A percentile compares a stretch with the other conserved stretches of the same genome.
phyloP scores from a whole-genome alignment of 495 filamentous ascomycete genomes.

The Tuber calosporum region DNA sequence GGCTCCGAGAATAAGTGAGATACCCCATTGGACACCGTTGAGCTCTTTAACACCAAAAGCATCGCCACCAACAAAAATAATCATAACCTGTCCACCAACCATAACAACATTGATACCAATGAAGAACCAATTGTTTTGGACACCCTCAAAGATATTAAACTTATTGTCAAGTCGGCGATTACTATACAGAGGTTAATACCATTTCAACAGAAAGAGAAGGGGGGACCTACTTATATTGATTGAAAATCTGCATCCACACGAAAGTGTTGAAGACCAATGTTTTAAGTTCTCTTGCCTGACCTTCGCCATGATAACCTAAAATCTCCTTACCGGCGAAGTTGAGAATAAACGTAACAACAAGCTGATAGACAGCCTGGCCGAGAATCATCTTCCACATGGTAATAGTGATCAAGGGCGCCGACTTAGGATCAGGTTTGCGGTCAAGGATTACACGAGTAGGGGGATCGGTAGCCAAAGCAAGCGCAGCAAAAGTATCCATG shows the following conservation, averaged over 20 bases:
- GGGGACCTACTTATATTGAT: conserved; percentile 59
- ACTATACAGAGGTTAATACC: conserved; percentile 37
- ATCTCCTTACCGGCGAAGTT: conserved; percentile 65
- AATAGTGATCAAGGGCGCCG: conserved; percentile 64
- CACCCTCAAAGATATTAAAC: conserved; percentile 83
- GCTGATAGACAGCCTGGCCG: conserved; percentile 74
- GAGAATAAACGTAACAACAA: conserved; percentile 68
- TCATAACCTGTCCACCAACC: conserved; percentile 70
- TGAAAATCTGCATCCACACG: conserved; percentile 95
- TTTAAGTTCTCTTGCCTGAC: conserved; percentile 46
- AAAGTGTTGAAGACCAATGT: conserved; percentile 87
- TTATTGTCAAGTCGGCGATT: conserved; percentile 80
- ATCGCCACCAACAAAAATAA: conserved; percentile 66
- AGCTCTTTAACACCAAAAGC: conserved; percentile 61
- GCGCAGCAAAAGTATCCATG: conserved; percentile 93
- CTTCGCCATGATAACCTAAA: conserved; percentile 50
- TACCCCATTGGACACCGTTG: conserved; percentile 64
- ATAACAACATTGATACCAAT: conserved; percentile 74
- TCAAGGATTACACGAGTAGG: conserved; percentile 63
- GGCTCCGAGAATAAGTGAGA: conserved; percentile 62
- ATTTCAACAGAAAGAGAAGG: neutral
- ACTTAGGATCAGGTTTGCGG: conserved; percentile 69
- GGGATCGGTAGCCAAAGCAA: conserved; percentile 81
- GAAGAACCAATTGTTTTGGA: conserved; percentile 73
- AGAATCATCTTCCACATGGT: conserved; percentile 96